Percentiles rank a stretch among this genome's conserved stretches.
Evolutionary conservation across 257 asterid species (phyloP).

Genomic region (Solanum chmielewskii): DNA sequence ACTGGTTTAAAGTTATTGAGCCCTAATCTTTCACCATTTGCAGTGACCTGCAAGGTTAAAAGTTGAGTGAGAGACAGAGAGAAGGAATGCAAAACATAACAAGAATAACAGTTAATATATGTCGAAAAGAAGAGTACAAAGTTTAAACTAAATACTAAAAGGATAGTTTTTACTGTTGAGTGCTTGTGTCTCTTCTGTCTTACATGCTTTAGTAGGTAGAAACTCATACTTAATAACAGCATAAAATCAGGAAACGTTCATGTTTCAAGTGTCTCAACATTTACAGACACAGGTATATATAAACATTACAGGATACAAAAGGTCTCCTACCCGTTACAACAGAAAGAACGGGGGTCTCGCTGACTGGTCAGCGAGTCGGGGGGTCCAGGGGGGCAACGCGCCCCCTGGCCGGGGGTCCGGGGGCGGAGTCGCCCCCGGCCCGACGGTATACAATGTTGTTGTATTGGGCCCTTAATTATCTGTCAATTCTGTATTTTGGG

Average conservation of each 20-base stretch:
- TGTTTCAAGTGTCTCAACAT: background rate
- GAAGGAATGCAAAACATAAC: background rate
- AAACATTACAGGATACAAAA: background rate
- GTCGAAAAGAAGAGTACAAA: background rate
- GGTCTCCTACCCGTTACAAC: background rate
- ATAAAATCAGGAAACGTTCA: background rate
- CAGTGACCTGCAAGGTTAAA: constrained; percentile 41
- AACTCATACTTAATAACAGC: background rate
- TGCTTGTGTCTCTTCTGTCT: background rate
- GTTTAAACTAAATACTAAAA: background rate
- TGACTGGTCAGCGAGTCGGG: no score
- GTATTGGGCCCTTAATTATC: no score
- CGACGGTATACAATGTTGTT: no score
- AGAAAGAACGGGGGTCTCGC: no score
- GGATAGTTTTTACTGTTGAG: background rate
- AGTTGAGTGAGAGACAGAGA: background rate
- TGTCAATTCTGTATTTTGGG: no score
- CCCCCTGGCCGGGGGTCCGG: no score
- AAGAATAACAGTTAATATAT: background rate
- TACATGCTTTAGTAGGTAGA: background rate
- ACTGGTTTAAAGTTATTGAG: constrained; percentile 83
- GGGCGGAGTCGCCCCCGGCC: no score
- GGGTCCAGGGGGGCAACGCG: no score
- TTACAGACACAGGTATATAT: background rate
- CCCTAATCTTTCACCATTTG: constrained; percentile 61